A percentile compares a stretch with the other conserved stretches of the same genome.
Evolutionary conservation across 2,329 filamentous ascomycete species (phyloP).

Genomic region (Myriosclerotinia curreyana): DNA sequence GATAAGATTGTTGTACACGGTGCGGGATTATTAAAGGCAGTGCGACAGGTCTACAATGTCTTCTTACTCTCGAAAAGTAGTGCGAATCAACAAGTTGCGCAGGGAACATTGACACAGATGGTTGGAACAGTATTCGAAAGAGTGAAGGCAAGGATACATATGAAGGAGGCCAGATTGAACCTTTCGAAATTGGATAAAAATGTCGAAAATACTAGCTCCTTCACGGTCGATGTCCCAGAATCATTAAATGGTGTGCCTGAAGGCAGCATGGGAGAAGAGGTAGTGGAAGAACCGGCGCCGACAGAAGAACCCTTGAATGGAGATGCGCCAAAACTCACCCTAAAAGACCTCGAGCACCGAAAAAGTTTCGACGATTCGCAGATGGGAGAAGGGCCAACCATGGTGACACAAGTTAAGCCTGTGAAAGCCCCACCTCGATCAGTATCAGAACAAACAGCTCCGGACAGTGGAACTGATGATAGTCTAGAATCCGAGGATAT

Average conservation of each 20-base stretch:
- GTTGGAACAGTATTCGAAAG: constrained; percentile 96
- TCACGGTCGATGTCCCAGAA: constrained; percentile 37
- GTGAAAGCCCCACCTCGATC: constrained; percentile 45
- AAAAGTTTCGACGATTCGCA: constrained; percentile 66
- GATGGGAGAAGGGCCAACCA: constrained; percentile 63
- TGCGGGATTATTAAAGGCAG: constrained; percentile 90
- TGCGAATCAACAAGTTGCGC: constrained; percentile 93
- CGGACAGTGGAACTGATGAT: constrained; percentile 55
- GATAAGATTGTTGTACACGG: constrained; percentile 99
- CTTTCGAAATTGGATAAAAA: constrained; percentile 37
- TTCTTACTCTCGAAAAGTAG: constrained; percentile 93
- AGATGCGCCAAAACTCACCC: constrained; percentile 54
- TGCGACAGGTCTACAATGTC: constrained; percentile 98
- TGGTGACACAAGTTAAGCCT: constrained; percentile 61
- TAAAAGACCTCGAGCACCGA: constrained; percentile 64
- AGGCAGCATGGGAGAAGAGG: constrained; percentile 32
- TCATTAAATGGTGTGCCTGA: constrained; percentile 31
- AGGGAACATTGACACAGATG: constrained; percentile 97
- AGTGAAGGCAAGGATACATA: constrained; percentile 79
- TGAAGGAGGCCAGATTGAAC: constrained; percentile 76
- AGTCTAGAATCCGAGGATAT: constrained; percentile 58
- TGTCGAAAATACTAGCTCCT: constrained; percentile 36
- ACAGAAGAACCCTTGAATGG: constrained; percentile 37
- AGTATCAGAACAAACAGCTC: constrained; percentile 52
- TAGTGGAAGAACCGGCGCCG: constrained; percentile 30